phyloP scores from a whole-genome alignment of 768 basidiomycete genomes.

The Mycena capillaripes region DNA sequence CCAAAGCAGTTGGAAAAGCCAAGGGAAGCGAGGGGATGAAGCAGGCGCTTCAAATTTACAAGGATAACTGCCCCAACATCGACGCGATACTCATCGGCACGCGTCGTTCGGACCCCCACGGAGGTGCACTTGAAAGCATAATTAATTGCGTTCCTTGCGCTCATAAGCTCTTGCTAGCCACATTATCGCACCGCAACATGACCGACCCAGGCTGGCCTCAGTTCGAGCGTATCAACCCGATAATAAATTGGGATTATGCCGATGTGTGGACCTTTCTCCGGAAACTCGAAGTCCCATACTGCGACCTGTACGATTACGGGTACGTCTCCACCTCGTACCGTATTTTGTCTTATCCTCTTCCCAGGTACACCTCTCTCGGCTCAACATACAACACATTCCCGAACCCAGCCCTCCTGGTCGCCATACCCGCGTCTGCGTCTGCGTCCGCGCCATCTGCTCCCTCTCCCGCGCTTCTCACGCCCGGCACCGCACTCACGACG shows the following conservation, averaged over 20 bases:
- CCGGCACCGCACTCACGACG: constrained; percentile 46
- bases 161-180: constrained; percentile 58
- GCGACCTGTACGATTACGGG: constrained; percentile 92
- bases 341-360: background rate
- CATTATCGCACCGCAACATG: constrained; percentile 78
- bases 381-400: constrained; percentile 95
- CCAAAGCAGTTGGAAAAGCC: constrained; percentile 61
- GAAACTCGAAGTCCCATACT: constrained; percentile 85
- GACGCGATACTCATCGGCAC: constrained; percentile 92
- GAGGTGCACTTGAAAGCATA: constrained; percentile 68
- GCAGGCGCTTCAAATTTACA: constrained; percentile 80
- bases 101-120: constrained; percentile 91
- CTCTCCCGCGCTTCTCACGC: constrained; percentile 44
- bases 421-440: constrained; percentile 30
- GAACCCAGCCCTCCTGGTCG: constrained; percentile 84
- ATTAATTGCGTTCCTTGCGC: background rate
- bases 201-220: constrained; percentile 93
- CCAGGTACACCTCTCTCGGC: constrained; percentile 96
- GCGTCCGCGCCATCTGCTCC: constrained; percentile 14
- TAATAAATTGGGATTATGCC: constrained; percentile 94
- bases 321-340: constrained; percentile 53
- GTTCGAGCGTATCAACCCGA: constrained; percentile 93
- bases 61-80: constrained; percentile 73
- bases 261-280: constrained; percentile 93
- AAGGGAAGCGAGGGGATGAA: constrained; percentile 84